Evolutionary conservation across 441 rosid species (phyloP), one percentile per base, ranked within the genome.

Genomic region (Dalechampia spathulata): DNA sequence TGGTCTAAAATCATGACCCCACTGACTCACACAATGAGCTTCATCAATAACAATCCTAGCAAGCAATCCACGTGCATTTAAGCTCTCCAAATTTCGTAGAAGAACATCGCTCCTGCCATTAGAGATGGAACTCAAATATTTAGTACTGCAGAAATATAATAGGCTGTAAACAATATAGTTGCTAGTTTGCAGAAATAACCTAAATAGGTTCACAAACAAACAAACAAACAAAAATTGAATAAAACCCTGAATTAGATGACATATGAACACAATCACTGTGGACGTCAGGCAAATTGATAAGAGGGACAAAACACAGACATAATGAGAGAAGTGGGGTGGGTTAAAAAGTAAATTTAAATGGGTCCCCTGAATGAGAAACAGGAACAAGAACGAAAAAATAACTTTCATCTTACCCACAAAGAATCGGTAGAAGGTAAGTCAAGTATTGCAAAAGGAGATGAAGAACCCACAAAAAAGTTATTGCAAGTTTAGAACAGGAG

Each of bases 1-100:
- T 16, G 98, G 96, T 74, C 98, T 85, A 78, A 91, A 91, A 74
- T 91, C 98, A 75, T 91, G 98, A 19, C 98, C 98, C 98, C 98
- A 91, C 73, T 91, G 98, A 74, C 98, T 91, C 73, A 91, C 96
- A 65, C 98, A 91, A 50, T 91, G 98, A 62, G 98, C 98, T 83
- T 91, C 98, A 66, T 91, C 98, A 69, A 91, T 91, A 50, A 91
- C 98, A 74, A 91, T 79, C 80, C 98, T 84, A 36, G 95, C 83
- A 69, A 91, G 93, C 72, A 88, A 59, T 51, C 75, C 81, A 67
- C 89, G 87, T 54, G 85, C 68, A 74, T 80, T 83, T 73, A 91
- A 78, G 72, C 66, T 78, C 58, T 84, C 93, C 75, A 91, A 75
- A 25, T 86, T 82, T 54, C 96, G 77, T 78, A 91, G 68, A 65